phyloP scores from a whole-genome alignment of 2,329 filamentous ascomycete species.

The Colletotrichum truncatum region DNA sequence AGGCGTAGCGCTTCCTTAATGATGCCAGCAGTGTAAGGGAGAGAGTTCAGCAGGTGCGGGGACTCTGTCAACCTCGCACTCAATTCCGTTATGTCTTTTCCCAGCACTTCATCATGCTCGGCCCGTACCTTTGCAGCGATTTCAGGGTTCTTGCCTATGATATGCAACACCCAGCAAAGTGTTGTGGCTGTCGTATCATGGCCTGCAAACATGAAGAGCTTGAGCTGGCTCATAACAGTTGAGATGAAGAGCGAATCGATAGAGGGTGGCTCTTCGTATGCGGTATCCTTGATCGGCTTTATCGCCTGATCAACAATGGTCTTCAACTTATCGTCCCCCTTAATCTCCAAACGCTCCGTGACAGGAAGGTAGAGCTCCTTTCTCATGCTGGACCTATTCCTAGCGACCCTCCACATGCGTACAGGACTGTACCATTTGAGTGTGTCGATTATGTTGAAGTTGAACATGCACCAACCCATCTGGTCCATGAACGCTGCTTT shows the following conservation, averaged over 20 bases:
- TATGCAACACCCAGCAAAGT: constrained; percentile 42
- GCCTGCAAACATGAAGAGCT: constrained; percentile 47
- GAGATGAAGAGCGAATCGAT: constrained; percentile 34
- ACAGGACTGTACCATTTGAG: not conserved
- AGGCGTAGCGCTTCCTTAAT: constrained; percentile 64
- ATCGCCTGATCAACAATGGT: constrained; percentile 40
- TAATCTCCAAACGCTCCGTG: not conserved
- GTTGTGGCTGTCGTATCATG: constrained; percentile 47
- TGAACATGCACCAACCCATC: not conserved
- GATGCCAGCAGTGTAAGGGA: constrained; percentile 62
- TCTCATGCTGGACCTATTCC: constrained; percentile 5
- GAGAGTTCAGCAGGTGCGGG: constrained; percentile 55
- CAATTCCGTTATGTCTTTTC: constrained; percentile 37
- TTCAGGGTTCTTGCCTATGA: constrained; percentile 33
- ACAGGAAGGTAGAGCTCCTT: constrained; percentile 4
- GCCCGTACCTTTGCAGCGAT: constrained; percentile 35
- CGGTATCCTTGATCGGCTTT: not conserved
- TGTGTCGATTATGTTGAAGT: constrained; percentile 4
- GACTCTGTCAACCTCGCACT: constrained; percentile 46
- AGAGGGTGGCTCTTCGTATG: not conserved
- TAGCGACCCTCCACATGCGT: not conserved
- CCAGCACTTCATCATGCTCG: constrained; percentile 41
- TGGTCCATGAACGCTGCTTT: constrained; percentile 9
- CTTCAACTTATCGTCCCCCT: not conserved
- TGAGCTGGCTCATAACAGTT: constrained; percentile 43